Evolutionary conservation across 768 basidiomycete genomes (phyloP).

Genomic region (Boletus pseudo-olivaceus): DNA sequence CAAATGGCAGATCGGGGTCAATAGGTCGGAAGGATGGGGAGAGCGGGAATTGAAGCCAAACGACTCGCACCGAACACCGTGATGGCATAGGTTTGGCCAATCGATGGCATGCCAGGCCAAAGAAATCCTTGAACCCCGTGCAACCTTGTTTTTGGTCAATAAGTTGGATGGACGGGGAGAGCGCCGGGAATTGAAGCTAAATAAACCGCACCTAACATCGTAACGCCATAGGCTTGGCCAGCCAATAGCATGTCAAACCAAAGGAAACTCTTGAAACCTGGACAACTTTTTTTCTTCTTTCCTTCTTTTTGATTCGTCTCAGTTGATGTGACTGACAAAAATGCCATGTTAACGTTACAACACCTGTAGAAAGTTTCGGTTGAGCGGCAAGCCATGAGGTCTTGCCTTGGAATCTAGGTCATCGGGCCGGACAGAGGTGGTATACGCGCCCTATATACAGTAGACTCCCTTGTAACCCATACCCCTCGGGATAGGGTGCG

Average conservation of each 20-base stretch:
- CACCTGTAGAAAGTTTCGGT: no score
- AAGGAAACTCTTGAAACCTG: no score
- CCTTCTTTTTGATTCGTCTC: no score
- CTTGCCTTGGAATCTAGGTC: neutral
- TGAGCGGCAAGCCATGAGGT: no score
- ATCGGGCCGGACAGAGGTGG: neutral
- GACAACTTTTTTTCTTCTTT: no score
- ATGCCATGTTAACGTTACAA: conserved; percentile 1
- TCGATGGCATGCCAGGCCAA: neutral
- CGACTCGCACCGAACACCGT: neutral
- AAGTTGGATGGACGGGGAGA: no score
- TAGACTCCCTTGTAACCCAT: no score
- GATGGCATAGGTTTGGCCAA: neutral
- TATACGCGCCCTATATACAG: neutral
- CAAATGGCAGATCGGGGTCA: neutral
- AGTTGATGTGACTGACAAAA: neutral
- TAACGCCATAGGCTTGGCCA: neutral
- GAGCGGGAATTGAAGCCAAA: neutral
- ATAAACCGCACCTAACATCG: neutral
- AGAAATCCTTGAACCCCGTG: neutral
- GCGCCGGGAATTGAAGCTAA: no score
- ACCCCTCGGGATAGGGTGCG: no score
- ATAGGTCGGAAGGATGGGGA: neutral
- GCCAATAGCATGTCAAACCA: neutral
- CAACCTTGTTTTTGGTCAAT: no score